Base-by-base conservation (phyloP, 202 grass and related monocot species). In the Schoenoplectus tabernaemontani region DNA sequence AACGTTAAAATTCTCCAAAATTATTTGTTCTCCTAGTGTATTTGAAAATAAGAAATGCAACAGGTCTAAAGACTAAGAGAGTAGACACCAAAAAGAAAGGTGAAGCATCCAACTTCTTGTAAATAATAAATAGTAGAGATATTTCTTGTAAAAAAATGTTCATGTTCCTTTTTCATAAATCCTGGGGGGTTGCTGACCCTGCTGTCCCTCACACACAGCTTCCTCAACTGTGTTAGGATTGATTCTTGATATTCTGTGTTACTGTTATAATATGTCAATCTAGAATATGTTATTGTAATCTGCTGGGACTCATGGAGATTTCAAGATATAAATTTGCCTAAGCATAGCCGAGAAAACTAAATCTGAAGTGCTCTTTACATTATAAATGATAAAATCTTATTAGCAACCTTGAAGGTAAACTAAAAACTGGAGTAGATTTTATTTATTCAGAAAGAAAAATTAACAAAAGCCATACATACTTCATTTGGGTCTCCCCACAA, bases 401-500 rank as follows among this genome's bases (percentile, higher is more conserved):
- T 33, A 39, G 39, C 16, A 33, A 74, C 23, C 44, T 74, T n/a
- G 1, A 1, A 24, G 13, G 33, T 34, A 62, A 34, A 3, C 11
- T 64, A 64, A 69, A 43, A 9, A 66, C 19, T 23, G 19, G n/a
- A 69, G 0, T 74, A 32, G 13, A n/a, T 50, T 28, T 48, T 73
- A 15, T 50, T 8, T 33, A n/a, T n/a, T 9, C 2, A 51, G 24
- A 32, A 74, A 15, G 15, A 54, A 51, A 54, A 51, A 74, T 19
- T 15, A 5, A 75, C 7, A 9, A 36, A 75, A 65, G 5, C 50
- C 65, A 16, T 20, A 47, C 17, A 47, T 84, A 84, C 82, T 59
- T 76, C 69, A 78, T 54, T 76, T 76, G 82, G 82, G 38, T 67
- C 32, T 67, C 82, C 82, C 82, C 82, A 84, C 15, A 84, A 53